A percentile compares a stretch with the other conserved stretches of the same genome.
These are phyloP conservation scores for Pseudocercospora fijiensis DNA, from an alignment of 2,329 filamentous ascomycete genomes.

Conservation along the genomic window DNA sequence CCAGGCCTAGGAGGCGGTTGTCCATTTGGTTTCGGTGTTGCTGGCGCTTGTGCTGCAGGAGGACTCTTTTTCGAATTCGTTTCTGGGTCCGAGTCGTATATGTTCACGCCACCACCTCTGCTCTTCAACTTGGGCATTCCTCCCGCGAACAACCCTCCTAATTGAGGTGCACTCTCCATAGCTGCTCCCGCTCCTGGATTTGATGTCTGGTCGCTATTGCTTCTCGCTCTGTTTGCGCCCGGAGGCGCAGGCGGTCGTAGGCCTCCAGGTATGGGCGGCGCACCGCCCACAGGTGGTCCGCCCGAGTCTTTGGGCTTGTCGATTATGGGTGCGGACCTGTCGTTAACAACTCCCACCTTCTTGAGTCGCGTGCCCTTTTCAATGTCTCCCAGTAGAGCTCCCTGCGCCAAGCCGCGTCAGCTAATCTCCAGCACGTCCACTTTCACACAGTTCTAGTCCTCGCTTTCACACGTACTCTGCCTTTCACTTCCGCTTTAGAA, in stretches of 20 bases:
- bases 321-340: conserved; percentile 79
- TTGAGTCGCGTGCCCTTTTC: conserved; percentile 75
- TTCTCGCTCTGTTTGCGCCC: conserved; percentile 65
- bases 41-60: conserved; percentile 48
- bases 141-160: conserved; percentile 84
- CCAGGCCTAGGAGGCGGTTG: conserved; percentile 44
- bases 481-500: conserved; percentile 54
- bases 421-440: conserved; percentile 2
- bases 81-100: conserved; percentile 73
- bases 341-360: conserved; percentile 81
- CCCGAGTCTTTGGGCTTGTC: conserved; percentile 52
- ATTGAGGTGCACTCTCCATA: conserved; percentile 68
- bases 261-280: conserved; percentile 75
- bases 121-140: conserved; percentile 96
- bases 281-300: conserved; percentile 66
- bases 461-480: conserved; percentile 58
- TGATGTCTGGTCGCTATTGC: conserved; percentile 71
- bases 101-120: conserved; percentile 62
- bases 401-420: conserved; percentile 52
- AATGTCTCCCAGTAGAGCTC: conserved; percentile 85
- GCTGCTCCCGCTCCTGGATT: conserved; percentile 44
- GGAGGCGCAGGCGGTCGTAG: conserved; percentile 69
- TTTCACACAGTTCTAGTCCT: neutral
- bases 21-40: conserved; percentile 28
- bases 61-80: conserved; percentile 50